Evolutionary conservation across 352 stramenopile species (phyloP).

Genomic region (Phytophthora pini): DNA sequence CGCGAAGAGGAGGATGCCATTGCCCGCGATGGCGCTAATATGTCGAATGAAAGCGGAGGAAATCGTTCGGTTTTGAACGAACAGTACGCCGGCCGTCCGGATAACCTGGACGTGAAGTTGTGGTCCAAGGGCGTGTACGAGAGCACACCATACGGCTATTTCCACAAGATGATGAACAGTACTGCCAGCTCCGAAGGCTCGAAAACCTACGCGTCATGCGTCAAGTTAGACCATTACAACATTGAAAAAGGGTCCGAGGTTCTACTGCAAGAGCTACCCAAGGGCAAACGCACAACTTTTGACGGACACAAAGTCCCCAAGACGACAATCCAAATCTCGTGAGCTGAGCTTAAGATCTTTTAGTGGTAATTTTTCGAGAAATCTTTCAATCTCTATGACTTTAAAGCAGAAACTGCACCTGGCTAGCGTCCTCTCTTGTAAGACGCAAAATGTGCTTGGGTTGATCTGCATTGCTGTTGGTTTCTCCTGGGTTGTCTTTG

Average conservation of each 20-base stretch:
- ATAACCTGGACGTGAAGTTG: slow-evolving; percentile 81
- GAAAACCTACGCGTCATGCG: slow-evolving; percentile 66
- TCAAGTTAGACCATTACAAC: slow-evolving; percentile 79
- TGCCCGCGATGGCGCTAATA: slow-evolving; percentile 49
- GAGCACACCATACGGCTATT: slow-evolving; percentile 85
- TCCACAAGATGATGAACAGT: slow-evolving; percentile 85
- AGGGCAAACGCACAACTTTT: slow-evolving; percentile 77
- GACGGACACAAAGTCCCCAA: slow-evolving; percentile 49
- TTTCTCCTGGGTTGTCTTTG: slow-evolving; percentile 44
- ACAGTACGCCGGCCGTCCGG: slow-evolving; percentile 40
- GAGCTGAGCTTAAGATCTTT: too few species aligned
- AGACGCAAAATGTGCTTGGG: slow-evolving; percentile 68
- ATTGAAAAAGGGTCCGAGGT: slow-evolving; percentile 56
- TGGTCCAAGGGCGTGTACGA: slow-evolving; percentile 79
- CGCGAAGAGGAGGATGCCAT: slow-evolving; percentile 78
- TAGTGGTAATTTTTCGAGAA: too few species aligned
- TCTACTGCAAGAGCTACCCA: slow-evolving; percentile 55
- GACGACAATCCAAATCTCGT: slow-evolving; percentile 25
- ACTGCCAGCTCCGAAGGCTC: slow-evolving; percentile 47
- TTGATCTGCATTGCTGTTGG: slow-evolving; percentile 28
- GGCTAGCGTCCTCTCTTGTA: slow-evolving; percentile 80
- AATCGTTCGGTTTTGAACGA: slow-evolving; percentile 1
- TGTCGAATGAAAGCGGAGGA: slow-evolving; percentile 29
- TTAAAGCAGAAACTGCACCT: slow-evolving; percentile 84
- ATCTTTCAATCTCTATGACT: not conserved